Evolutionary conservation across 83 land plant genomes (phyloP).

Genomic region (Larix sibirica): DNA sequence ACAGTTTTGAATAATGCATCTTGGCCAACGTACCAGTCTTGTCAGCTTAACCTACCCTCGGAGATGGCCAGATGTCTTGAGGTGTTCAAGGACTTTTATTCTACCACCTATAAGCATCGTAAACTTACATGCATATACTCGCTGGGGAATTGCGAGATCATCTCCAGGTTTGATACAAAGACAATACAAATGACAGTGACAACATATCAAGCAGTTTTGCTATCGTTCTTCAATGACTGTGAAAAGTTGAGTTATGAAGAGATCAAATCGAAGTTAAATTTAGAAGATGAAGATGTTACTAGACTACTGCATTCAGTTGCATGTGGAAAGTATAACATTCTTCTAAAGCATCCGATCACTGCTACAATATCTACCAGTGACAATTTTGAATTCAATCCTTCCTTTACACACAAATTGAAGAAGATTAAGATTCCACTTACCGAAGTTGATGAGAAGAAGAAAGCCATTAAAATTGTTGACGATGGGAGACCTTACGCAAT

Average conservation of each 20-base stretch:
- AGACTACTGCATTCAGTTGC: constrained; percentile 75
- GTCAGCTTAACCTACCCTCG: constrained; percentile 78
- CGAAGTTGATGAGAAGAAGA: too few species aligned
- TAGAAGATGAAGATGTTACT: constrained; percentile 74
- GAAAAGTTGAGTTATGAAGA: constrained; percentile 78
- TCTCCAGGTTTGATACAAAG: constrained; percentile 83
- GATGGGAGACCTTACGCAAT: constrained; percentile 79
- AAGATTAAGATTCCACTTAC: constrained; percentile 63
- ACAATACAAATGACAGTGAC: constrained; percentile 79
- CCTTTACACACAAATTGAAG: constrained; percentile 56
- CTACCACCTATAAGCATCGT: constrained; percentile 70
- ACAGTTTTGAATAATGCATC: constrained; percentile 84
- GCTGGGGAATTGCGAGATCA: constrained; percentile 77
- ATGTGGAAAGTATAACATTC: constrained; percentile 74
- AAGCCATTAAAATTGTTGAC: constrained; percentile 65
- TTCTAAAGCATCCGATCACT: constrained; percentile 52
- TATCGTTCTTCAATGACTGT: constrained; percentile 73
- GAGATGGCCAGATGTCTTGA: constrained; percentile 85
- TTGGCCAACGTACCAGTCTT: constrained; percentile 93
- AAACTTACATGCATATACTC: constrained; percentile 94
- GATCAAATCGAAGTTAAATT: constrained; percentile 73
- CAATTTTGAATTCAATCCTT: constrained; percentile 62
- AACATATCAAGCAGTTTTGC: constrained; percentile 85
- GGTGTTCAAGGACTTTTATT: constrained; percentile 76
- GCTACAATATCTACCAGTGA: constrained; percentile 51